Percentiles rank a stretch among this genome's conserved stretches.
Evolutionary conservation across 2,329 filamentous ascomycete species (phyloP).

Genomic region (Scedosporium apiospermum): DNA sequence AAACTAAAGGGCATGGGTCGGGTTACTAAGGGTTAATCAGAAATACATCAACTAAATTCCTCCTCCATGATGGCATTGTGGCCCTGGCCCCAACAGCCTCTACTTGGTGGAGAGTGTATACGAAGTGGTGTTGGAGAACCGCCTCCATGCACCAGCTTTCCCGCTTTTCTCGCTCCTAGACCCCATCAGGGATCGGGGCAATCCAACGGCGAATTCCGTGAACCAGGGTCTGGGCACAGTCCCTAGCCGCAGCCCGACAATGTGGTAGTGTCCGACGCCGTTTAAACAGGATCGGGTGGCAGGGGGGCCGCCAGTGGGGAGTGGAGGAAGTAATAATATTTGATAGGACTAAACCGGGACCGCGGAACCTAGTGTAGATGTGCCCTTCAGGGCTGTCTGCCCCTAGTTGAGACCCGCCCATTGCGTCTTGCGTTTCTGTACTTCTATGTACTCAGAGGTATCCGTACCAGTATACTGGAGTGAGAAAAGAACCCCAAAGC

Average conservation of each 20-base stretch:
- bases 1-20: background rate
- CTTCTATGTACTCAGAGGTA: background rate
- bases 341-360: background rate
- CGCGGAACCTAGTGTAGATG: background rate
- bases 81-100: background rate
- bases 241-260: constrained; percentile 1
- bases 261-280: constrained; percentile 1
- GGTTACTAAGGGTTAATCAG: background rate
- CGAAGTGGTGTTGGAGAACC: background rate
- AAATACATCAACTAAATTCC: background rate
- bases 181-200: background rate
- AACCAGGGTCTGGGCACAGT: constrained; percentile 1
- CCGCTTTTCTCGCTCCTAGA: background rate
- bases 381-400: background rate
- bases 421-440: background rate
- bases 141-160: background rate
- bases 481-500: no score
- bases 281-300: background rate
- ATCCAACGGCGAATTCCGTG: constrained; percentile 3
- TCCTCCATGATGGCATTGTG: background rate
- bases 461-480: no score
- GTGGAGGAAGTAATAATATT: background rate
- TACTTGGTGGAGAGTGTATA: background rate
- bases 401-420: background rate
- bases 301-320: background rate